Percentiles rank a stretch among this genome's conserved stretches.
Evolutionary conservation across 2,329 filamentous ascomycete genomes (phyloP).

Genomic region (Tolypocladium endophyticum): DNA sequence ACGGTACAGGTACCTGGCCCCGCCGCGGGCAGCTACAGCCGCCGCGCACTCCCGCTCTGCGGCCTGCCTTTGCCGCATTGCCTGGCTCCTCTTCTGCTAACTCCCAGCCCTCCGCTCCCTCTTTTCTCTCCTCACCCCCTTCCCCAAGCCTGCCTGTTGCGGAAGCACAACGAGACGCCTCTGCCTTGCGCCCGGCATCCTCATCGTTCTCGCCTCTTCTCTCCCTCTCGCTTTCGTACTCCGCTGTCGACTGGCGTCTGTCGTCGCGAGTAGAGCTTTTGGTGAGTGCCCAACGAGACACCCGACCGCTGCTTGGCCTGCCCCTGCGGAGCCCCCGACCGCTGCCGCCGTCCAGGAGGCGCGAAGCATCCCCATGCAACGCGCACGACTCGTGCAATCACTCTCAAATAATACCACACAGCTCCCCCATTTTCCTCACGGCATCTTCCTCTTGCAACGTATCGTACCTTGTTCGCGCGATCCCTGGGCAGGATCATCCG

Average conservation of each 20-base stretch:
- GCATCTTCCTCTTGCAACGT: neutral
- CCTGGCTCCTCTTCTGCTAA: neutral
- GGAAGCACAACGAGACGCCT: neutral
- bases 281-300: neutral
- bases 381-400: neutral
- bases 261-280: neutral
- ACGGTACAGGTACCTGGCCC: neutral
- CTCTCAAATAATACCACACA: neutral
- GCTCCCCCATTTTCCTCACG: neutral
- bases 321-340: neutral
- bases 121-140: conserved; percentile 2
- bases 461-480: neutral
- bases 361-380: neutral
- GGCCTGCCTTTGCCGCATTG: too few species aligned
- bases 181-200: neutral
- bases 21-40: neutral
- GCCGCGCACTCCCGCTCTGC: neutral
- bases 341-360: neutral
- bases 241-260: neutral
- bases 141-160: neutral
- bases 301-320: neutral
- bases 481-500: neutral
- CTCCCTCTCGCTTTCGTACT: neutral
- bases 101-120: conserved; percentile 1
- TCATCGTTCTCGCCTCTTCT: neutral